A percentile compares a stretch with the other conserved stretches of the same genome.
Conservation (phyloP, 2,329 filamentous ascomycete genomes). For the Exophiala aquamarina region DNA sequence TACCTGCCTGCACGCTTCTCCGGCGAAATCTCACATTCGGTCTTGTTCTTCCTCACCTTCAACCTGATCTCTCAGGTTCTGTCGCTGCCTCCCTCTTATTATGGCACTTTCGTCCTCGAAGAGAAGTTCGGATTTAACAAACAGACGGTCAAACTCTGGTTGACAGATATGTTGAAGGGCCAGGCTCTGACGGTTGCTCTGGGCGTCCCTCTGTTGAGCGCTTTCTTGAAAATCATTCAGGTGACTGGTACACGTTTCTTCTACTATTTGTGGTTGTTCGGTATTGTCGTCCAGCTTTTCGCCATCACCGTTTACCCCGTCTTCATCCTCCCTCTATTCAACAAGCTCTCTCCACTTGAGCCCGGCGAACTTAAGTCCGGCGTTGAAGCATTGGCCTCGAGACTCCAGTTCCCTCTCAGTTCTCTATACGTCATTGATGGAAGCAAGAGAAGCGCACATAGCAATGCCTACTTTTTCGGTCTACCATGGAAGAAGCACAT, state of each 20-base stretch:
- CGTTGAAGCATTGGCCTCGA: slow-evolving; percentile 79
- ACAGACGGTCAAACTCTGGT: slow-evolving; percentile 83
- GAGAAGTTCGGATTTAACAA: slow-evolving; percentile 99
- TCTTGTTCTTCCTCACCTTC: slow-evolving; percentile 88
- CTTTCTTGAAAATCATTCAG: slow-evolving; percentile 90
- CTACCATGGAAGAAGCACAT: slow-evolving; percentile 99
- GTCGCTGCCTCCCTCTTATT: slow-evolving; percentile 78
- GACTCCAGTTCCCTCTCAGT: slow-evolving; percentile 85
- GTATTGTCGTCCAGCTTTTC: slow-evolving; percentile 83
- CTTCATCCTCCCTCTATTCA: slow-evolving; percentile 91
- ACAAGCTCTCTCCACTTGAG: slow-evolving; percentile 91
- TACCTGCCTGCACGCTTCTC: slow-evolving; percentile 77
- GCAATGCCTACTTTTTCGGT: slow-evolving; percentile 94
- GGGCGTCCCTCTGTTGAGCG: slow-evolving; percentile 83
- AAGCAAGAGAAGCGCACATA: slow-evolving; percentile 82
- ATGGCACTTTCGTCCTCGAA: slow-evolving; percentile 93
- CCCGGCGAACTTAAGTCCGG: slow-evolving; percentile 83
- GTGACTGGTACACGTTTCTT: slow-evolving; percentile 94
- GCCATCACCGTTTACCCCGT: slow-evolving; percentile 97
- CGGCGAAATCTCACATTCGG: slow-evolving; percentile 90
- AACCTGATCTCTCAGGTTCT: slow-evolving; percentile 77
- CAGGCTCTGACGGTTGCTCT: slow-evolving; percentile 78
- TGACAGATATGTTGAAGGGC: slow-evolving; percentile 88
- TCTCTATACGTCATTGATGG: slow-evolving; percentile 95
- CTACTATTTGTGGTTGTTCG: slow-evolving; percentile 96